Conservation (phyloP, 345 rosid species). For the Populus pruinosa region DNA sequence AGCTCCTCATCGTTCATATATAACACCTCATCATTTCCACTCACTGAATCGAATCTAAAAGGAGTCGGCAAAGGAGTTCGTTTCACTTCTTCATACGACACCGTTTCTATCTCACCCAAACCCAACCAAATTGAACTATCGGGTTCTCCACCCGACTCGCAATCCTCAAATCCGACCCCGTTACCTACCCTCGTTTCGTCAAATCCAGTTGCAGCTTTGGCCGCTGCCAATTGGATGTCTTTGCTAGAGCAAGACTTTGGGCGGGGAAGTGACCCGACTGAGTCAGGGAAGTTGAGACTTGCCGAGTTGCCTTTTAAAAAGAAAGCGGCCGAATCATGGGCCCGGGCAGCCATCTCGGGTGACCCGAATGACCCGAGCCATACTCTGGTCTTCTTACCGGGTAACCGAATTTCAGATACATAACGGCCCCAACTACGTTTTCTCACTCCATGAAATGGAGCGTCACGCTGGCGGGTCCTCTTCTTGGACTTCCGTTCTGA, state of each 20-base stretch:
- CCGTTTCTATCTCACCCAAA: not conserved
- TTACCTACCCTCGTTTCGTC: not conserved
- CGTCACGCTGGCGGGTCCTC: conserved; percentile 8
- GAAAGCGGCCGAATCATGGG: conserved; percentile 34
- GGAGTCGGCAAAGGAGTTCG: conserved; percentile 4
- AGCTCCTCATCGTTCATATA: no score
- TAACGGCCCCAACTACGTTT: conserved; percentile 33
- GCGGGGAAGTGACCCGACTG: conserved; percentile 20
- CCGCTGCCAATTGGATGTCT: conserved; percentile 32
- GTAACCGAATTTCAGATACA: conserved; percentile 31
- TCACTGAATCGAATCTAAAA: conserved; percentile 8
- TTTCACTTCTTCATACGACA: conserved; percentile 12
- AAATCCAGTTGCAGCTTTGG: conserved; percentile 16
- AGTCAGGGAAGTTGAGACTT: conserved; percentile 27
- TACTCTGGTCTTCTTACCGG: conserved; percentile 28
- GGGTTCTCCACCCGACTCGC: not conserved
- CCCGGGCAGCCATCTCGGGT: conserved; percentile 32
- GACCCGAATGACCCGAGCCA: conserved; percentile 33
- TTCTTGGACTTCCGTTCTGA: conserved; percentile 7
- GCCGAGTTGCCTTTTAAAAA: conserved; percentile 27
- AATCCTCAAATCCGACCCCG: not conserved
- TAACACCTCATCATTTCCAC: not conserved
- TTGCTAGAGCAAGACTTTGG: conserved; percentile 23
- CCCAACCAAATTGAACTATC: not conserved
- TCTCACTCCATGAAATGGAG: conserved; percentile 25